Evolutionary conservation across 805 yeast genomes (phyloP), one percentile per base, ranked within the genome.

Genomic region (Starmerella geochares): DNA sequence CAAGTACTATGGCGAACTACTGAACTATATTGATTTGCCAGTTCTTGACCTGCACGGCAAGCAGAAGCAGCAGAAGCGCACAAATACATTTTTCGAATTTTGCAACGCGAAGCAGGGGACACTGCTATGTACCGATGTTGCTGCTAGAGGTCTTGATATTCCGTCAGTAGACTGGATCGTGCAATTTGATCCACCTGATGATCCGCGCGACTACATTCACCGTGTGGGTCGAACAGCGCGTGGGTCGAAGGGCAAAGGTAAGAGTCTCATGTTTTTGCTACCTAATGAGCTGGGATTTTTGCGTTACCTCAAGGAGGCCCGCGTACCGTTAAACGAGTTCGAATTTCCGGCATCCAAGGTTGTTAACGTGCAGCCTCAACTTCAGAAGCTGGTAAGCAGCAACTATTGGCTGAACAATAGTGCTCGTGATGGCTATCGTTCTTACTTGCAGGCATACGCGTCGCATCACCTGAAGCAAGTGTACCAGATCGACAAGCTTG

Each of bases 171-270:
- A 94, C 71, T 92, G 98, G 98, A 92, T 92, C 63, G 83, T 92
- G 57, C 98, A 92, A 73, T 92, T 86, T 64, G 99, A 92, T 67
- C 98, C 98, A 49, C 98, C 98, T 66, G 98, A 92, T 81, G 98
- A 92, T 71, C 98, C 98, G 69, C 81, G 97, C 71, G 97, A 92
- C 70, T 92, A 92, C 67, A 92, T 92, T 59, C 99, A 92, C 71
- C 80, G 99, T 69, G 98, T 92, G 32, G 99, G 99, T 58, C 82
- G 99, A 74, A 92, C 99, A 24, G 99, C 98, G 32, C 82, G 98
- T 73, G 78, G 83, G 11, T 70, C 82, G 20, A 64, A 77, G 44
- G 97, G 95, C 50, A 81, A 81, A 64, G 99, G 99, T 61, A 85
- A 81, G 68, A 86, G 95, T 9, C 73, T 92, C 54, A 88, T 92